phyloP scores from a whole-genome alignment of 1,284 basidiomycete species.

The Melampsora larici-populina region DNA sequence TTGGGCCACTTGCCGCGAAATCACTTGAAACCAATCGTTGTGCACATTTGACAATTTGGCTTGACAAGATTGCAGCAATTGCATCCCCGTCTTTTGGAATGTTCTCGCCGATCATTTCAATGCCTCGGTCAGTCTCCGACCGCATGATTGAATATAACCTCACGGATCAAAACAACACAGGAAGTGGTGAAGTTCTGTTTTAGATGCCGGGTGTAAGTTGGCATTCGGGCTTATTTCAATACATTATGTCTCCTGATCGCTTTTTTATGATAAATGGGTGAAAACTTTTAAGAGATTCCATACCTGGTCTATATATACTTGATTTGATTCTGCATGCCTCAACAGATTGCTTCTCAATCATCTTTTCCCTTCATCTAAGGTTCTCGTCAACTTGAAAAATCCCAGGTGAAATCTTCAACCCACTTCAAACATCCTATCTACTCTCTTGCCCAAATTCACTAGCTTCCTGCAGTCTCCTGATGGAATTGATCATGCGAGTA shows the following conservation, averaged over 20 bases:
- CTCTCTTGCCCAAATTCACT: not conserved
- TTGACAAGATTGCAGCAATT: not conserved
- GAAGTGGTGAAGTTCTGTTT: not conserved
- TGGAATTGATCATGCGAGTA: not conserved
- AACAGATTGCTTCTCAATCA: not conserved
- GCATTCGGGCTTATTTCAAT: not conserved
- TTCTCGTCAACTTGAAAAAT: not conserved
- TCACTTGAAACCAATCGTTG: not conserved
- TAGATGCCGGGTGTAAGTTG: not conserved
- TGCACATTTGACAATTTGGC: not conserved
- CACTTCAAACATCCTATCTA: not conserved
- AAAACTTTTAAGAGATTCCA: not conserved
- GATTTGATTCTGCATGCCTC: not conserved
- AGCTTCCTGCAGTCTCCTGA: not conserved
- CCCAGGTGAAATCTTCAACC: not conserved
- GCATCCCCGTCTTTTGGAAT: not conserved
- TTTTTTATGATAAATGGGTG: not conserved
- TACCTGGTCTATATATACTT: not conserved
- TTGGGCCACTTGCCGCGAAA: constrained; percentile 4
- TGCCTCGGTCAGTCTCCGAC: not conserved
- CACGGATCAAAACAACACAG: not conserved
- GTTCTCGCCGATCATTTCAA: not conserved
- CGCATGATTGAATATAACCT: not conserved
- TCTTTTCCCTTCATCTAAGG: not conserved
- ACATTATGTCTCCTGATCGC: not conserved